Conservation (phyloP, 208 protist genomes). For the Acanthamoeba rhysodes region DNA sequence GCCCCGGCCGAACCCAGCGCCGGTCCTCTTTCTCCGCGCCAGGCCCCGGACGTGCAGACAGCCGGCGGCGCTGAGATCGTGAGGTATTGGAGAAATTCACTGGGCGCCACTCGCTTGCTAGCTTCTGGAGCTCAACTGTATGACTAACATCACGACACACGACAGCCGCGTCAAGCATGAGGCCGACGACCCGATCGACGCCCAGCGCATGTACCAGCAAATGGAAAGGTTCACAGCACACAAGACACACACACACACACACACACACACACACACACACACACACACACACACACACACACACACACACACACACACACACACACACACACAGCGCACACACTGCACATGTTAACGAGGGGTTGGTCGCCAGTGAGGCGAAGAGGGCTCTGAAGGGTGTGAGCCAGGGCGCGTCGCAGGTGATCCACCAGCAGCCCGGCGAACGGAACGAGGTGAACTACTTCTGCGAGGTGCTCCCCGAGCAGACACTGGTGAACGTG, state of each 20-base stretch:
- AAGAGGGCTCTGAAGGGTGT: conserved; percentile 2
- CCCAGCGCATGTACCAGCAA: conserved; percentile 32
- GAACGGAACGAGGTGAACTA: conserved; percentile 6
- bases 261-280: not conserved
- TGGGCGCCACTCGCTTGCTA: not conserved
- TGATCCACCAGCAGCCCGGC: conserved; percentile 51
- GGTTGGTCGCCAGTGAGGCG: not conserved
- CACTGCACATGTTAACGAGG: not conserved
- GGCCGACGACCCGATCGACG: not conserved
- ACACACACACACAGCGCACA: not conserved
- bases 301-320: conserved; percentile 26
- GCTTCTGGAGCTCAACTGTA: too few species aligned
- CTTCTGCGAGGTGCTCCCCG: conserved; percentile 55
- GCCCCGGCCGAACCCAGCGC: too few species aligned
- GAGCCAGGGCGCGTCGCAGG: not conserved
- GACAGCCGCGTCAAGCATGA: not conserved
- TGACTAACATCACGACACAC: not conserved
- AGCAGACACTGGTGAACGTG: conserved; percentile 49
- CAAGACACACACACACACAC: not conserved
- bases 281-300: not conserved
- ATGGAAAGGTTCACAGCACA: conserved; percentile 60
- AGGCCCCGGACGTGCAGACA: not conserved
- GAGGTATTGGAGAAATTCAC: not conserved
- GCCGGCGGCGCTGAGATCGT: not conserved
- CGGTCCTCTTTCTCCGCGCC: too few species aligned